Conservation (phyloP, 352 stramenopile species). For the Vaucheria bursata region DNA sequence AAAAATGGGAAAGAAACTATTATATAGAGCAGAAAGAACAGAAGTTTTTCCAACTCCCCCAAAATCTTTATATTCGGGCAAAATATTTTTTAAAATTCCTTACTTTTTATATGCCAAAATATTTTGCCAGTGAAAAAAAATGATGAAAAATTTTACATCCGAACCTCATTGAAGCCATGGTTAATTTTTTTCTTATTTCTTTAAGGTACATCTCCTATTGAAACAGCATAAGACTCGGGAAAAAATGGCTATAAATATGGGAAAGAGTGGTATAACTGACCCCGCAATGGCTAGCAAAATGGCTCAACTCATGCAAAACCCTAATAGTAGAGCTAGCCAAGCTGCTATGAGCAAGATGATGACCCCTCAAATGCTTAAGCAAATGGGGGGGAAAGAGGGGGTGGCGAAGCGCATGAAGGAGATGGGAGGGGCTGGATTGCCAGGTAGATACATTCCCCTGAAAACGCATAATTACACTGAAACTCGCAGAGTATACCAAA, state of each 20-base stretch:
- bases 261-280: conserved; percentile 72
- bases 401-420: neutral
- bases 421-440: neutral
- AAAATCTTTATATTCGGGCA: too few species aligned
- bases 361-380: conserved; percentile 8
- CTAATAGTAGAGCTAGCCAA: neutral
- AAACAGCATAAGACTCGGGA: conserved; percentile 91
- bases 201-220: conserved; percentile 76
- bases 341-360: conserved; percentile 3
- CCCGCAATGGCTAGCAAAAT: conserved; percentile 40
- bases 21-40: too few species aligned
- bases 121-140: too few species aligned
- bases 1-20: too few species aligned
- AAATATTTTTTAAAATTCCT: too few species aligned
- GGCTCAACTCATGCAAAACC: conserved; percentile 5
- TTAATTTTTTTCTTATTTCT: too few species aligned
- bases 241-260: conserved; percentile 87
- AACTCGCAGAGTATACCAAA: neutral
- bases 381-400: conserved; percentile 3
- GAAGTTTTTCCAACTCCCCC: too few species aligned
- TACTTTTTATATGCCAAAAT: too few species aligned
- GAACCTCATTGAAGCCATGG: too few species aligned
- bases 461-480: neutral
- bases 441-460: neutral
- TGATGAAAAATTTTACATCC: too few species aligned